These are phyloP conservation scores for Penicillium fuscoglaucum DNA, from an alignment of 2,329 filamentous ascomycete genomes.

Conservation along the genomic window DNA sequence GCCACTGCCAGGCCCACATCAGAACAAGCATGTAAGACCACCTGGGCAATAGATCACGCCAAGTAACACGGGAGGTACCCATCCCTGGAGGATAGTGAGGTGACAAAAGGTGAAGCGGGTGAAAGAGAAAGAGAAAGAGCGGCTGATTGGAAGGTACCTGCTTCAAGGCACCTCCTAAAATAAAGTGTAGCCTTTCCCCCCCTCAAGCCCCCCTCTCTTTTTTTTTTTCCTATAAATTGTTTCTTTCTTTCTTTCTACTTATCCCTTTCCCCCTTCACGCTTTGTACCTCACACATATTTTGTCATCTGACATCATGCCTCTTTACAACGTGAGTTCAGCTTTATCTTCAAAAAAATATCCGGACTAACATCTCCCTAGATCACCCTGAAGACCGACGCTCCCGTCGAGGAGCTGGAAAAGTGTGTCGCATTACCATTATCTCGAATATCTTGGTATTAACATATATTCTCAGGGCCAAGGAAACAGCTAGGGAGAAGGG, in stretches of 20 bases:
- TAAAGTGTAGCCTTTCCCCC: background rate
- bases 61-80: background rate
- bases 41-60: background rate
- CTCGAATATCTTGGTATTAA: constrained; percentile 13
- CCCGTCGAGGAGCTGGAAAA: constrained; percentile 65
- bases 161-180: constrained; percentile 5
- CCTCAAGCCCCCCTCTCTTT: constrained; percentile 1
- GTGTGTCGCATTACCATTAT: constrained; percentile 48
- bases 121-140: background rate
- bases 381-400: constrained; percentile 74
- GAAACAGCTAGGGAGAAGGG: constrained; percentile 71
- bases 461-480: constrained; percentile 63
- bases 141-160: constrained; percentile 9
- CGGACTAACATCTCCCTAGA: constrained; percentile 51
- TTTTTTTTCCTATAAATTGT: background rate
- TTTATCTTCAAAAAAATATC: background rate
- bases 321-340: constrained; percentile 39
- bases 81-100: background rate
- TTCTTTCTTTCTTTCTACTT: background rate
- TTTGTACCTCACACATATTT: background rate
- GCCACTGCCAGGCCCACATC: background rate
- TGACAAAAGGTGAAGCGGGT: background rate
- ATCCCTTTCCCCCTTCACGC: background rate
- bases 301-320: constrained; percentile 33
- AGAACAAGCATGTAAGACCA: background rate